Evolutionary conservation across 2,329 filamentous ascomycete species (phyloP), one percentile per base, ranked within the genome.

Genomic region (Cadophora sp.): DNA sequence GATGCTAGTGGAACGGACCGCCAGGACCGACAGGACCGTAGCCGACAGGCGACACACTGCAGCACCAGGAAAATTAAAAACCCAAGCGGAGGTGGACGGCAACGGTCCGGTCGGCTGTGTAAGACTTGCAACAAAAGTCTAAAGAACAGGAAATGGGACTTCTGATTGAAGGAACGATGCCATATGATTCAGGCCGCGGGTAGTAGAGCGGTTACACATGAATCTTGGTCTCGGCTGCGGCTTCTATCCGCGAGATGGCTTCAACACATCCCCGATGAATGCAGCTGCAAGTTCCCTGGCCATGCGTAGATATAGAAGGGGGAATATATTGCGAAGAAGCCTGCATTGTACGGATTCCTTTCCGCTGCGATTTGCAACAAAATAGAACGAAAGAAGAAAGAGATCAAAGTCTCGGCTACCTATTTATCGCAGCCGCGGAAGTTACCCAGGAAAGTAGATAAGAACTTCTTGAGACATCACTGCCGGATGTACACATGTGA

Each of bases 1-100:
- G 22, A 51, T 27, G 22, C 48, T 51, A 51, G 22, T 51, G 48
- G 48, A 51, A 51, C 48, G 48, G 48, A 51, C 48, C 48, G 48
- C 48, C 48, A 51, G 48, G 48, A 27, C 48, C 48, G 50, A 24
- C 24, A 53, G 18, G 27, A 33, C 50, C 50, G 50, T n/a, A 51
- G 22, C 48, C 48, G 48, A 51, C 48, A 13, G 45, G n/a, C 18
- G 45, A 48, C n/a, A 30, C 27, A 30, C 27, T 4, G 27, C 27
- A 3, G 45, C 45, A 53, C n/a, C n/a, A n/a, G n/a, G 50, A 27
- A 7, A 13, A 45, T n/a, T 16, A 2, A 39, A 5, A 39, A 39
- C 36, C 11, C 8, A 5, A 9, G 36, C 36, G 36, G 36, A 39
- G 6, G 8, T 39, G 36, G 36, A 33, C 50, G 50, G 50, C 50